Conservation (phyloP, 73 alveolate species). For the Paramecium tetraurelia region DNA sequence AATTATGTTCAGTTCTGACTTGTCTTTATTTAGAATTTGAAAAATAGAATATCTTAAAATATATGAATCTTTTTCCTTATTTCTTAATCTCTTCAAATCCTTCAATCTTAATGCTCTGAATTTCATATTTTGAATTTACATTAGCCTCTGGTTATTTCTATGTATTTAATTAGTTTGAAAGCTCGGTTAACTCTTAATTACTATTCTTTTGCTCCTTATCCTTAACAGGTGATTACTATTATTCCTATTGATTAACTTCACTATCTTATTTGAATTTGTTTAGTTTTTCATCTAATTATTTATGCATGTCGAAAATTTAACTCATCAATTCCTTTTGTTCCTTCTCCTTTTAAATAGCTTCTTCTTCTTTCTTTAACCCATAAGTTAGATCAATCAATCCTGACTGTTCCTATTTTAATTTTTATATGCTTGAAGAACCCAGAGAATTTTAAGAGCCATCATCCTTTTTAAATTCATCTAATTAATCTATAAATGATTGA, state of each 20-base stretch:
- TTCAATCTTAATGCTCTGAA: background rate
- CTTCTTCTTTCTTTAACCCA: background rate
- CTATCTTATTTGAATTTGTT: background rate
- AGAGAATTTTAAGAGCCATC: background rate
- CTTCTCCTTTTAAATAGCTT: background rate
- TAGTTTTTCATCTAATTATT: conserved; percentile 2
- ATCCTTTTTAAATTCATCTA: background rate
- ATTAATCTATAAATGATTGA: background rate
- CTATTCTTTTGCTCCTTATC: background rate
- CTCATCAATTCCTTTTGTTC: background rate
- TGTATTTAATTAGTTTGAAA: background rate
- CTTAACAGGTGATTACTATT: background rate
- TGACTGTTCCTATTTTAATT: background rate
- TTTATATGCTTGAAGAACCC: background rate
- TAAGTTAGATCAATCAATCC: background rate
- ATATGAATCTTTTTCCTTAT: conserved; percentile 13
- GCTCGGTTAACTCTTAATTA: background rate
- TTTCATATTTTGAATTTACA: background rate
- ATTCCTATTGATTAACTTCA: background rate
- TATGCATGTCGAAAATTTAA: background rate
- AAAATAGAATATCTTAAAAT: background rate
- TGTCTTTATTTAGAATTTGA: background rate
- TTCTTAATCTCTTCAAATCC: conserved; percentile 24
- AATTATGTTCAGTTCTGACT: background rate
- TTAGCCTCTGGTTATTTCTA: background rate